phyloP scores from a whole-genome alignment of 2,329 filamentous ascomycete genomes.

The Arthrinium puccinioides region DNA sequence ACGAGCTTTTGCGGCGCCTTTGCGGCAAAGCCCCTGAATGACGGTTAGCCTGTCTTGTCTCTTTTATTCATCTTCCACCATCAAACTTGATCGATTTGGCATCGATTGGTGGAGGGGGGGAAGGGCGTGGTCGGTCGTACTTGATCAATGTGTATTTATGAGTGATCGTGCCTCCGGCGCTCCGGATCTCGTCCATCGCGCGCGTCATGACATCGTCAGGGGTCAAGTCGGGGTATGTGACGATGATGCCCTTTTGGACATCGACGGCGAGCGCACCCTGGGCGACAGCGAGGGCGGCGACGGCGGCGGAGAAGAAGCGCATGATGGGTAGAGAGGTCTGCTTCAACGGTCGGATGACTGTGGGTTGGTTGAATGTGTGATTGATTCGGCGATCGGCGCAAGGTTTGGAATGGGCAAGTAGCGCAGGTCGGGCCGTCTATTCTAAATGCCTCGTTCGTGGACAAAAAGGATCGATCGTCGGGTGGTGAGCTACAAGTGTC shows the following conservation, averaged over 20 bases:
- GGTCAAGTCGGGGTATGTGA: conserved; percentile 67
- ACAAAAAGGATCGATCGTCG: too few species aligned
- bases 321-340: conserved; percentile 29
- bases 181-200: conserved; percentile 63
- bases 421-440: too few species aligned
- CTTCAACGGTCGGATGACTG: too few species aligned
- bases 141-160: conserved; percentile 65
- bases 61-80: neutral
- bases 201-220: conserved; percentile 60
- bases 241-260: conserved; percentile 64
- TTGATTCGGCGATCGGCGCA: neutral
- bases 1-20: conserved; percentile 64
- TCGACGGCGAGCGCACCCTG: conserved; percentile 57
- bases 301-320: conserved; percentile 51
- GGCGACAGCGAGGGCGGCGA: conserved; percentile 49
- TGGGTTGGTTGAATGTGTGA: neutral
- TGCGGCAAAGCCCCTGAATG: conserved; percentile 65
- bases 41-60: neutral
- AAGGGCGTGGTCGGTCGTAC: conserved; percentile 40
- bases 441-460: too few species aligned
- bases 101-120: too few species aligned
- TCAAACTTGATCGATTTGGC: neutral
- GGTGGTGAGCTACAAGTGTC: too few species aligned
- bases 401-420: too few species aligned
- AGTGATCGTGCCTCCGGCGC: conserved; percentile 69